Evolutionary conservation across 768 basidiomycete genomes (phyloP), one percentile per base, ranked within the genome.

Genomic region (Leucosporidium scottii): DNA sequence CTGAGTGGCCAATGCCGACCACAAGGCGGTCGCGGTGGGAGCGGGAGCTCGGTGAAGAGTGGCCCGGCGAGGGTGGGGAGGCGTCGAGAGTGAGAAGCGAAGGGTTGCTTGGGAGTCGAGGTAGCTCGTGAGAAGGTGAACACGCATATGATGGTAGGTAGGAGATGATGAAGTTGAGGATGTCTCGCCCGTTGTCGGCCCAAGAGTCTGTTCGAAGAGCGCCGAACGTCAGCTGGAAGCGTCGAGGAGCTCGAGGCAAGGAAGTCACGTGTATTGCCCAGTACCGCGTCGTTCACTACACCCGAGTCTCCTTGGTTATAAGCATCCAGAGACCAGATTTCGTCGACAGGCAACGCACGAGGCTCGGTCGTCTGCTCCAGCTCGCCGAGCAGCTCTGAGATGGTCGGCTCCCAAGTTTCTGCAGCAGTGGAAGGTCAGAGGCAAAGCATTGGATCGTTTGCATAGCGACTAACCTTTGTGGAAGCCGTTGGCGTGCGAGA

Each of bases 231-330:
- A 50, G 56, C 2, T 6, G 8, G 17, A 1, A 10, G 3, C 17
- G 7, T 27, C 2, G 3, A 74, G 72, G 75, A 86, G 28, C 2
- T n/a, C n/a, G n/a, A n/a, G 21, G 0, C 1, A 36, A 23, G 13
- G 23, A 4, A 20, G 34, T 21, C 9, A 64, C 62, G 51, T 31
- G 88, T 79, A 1, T 81, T 81, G 47, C 85, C 84, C 2, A 87
- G 79, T 23, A 79, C 79, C 0, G 78, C 77, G 1, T 75, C 81
- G 67, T 94, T 96, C 50, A 93, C 61, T 17, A 89, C 76, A 1
- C 82, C 86, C n/a, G 90, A 82, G 67, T 93, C 92, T 1, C 90
- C 93, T 68, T 93, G 90, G 67, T 91, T 87, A 4, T 86, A 83
- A 4, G 88, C 83, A 70, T 94, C 93, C 82, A 89, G 87, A 0